Conservation (phyloP, 805 yeast species). For the Scheffersomyces coipomensis region DNA sequence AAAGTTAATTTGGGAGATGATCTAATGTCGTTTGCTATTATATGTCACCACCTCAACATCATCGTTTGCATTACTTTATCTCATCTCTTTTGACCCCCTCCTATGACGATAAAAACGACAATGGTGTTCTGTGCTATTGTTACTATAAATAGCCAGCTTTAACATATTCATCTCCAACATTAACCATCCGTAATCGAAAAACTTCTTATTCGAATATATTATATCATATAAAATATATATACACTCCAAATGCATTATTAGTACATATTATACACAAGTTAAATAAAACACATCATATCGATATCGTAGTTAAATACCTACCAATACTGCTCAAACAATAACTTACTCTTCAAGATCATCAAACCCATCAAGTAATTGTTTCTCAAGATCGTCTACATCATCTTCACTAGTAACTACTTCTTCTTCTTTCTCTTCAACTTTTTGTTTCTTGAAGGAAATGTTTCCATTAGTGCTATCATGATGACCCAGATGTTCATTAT, state of each 20-base stretch:
- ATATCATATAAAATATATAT: too few relatives aligned
- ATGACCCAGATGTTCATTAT: not conserved
- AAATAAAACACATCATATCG: not conserved
- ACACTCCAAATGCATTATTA: not conserved
- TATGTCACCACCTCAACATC: too few relatives aligned
- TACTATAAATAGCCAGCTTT: too few relatives aligned
- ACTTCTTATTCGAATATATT: too few relatives aligned
- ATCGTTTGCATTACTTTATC: too few relatives aligned
- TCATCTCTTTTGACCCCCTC: too few relatives aligned
- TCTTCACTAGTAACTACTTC: slow-evolving; percentile 6
- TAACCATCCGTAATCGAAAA: too few relatives aligned
- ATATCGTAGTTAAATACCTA: not conserved
- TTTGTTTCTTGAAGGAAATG: slow-evolving; percentile 5
- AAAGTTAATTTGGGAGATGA: too few relatives aligned
- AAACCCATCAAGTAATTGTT: slow-evolving; percentile 51
- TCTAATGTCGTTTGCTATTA: too few relatives aligned
- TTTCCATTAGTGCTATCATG: slow-evolving; percentile 2
- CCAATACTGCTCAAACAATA: not conserved
- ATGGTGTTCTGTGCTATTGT: too few relatives aligned
- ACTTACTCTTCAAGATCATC: slow-evolving; percentile 42
- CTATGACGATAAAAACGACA: too few relatives aligned
- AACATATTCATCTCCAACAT: too few relatives aligned
- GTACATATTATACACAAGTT: slow-evolving; percentile 2
- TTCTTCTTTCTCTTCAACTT: slow-evolving; percentile 4
- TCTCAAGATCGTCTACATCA: slow-evolving; percentile 48